Evolutionary conservation across 2,329 filamentous ascomycete species (phyloP).

Genomic region (Coleophoma crateriformis): DNA sequence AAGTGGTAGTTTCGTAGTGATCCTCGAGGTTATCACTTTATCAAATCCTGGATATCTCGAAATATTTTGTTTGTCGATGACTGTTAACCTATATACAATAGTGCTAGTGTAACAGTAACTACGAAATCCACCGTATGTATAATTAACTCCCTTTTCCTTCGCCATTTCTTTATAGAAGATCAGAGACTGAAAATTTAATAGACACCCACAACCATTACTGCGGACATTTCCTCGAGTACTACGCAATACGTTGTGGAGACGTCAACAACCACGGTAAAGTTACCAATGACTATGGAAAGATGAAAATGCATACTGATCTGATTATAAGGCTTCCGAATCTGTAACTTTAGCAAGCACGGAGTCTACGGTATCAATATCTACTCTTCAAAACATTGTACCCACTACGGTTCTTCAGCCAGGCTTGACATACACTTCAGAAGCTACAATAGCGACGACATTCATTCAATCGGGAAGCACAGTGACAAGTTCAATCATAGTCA

Average conservation of each 20-base stretch:
- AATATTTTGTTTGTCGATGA: too few species aligned
- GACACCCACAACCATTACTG: slow-evolving; percentile 2
- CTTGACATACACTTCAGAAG: not conserved
- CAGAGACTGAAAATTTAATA: too few species aligned
- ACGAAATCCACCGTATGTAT: too few species aligned
- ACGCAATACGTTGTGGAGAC: not conserved
- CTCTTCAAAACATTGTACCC: not conserved
- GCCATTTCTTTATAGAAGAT: too few species aligned
- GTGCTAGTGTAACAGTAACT: too few species aligned
- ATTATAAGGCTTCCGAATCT: too few species aligned
- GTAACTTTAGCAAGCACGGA: not conserved
- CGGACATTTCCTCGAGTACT: not conserved
- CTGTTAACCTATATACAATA: too few species aligned
- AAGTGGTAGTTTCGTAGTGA: too few species aligned
- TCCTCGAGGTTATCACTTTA: too few species aligned
- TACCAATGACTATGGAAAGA: not conserved
- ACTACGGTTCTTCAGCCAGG: not conserved
- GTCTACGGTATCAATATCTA: not conserved
- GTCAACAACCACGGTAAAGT: not conserved
- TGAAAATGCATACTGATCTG: not conserved
- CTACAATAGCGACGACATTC: not conserved
- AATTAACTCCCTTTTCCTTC: too few species aligned
- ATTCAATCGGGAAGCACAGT: slow-evolving; percentile 4
- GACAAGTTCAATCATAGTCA: not conserved
- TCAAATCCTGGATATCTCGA: too few species aligned